Base-by-base conservation (phyloP, 345 rosid species). In the Cardiospermum halicacabum region DNA sequence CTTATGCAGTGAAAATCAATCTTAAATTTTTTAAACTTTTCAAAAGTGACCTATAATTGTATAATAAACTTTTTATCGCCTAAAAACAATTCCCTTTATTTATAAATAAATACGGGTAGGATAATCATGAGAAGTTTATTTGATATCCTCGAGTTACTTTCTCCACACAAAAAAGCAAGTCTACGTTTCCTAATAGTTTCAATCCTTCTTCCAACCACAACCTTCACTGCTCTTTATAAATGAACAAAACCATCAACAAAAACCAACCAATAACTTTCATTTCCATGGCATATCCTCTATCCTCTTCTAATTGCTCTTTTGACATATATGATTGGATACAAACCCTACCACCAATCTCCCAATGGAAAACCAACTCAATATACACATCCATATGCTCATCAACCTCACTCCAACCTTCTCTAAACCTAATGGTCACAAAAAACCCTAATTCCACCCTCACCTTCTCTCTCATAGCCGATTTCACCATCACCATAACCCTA, bases 311-410 rank as follows among this genome's bases (percentile, higher is more conserved):
- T 73, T 70, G 73, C 74, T 70, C 67, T 62, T 79, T 84, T 73
- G 88, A 85, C 64, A 51, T 79, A 19, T 78, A 76, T 58, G 34
- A 84, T 18, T 90, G 96, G 96, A 69, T 87, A 54, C 84, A 81
- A 70, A 76, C 28, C 19, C 94, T 87, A 48, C 96, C 89, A 43
- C 80, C 83, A 8, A 60, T 75, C 9, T 18, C 77, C 69, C 83
- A 77, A 65, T 90, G 94, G 96, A 75, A 72, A 65, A 34, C 70
- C 55, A 77, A 71, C 47, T 79, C 88, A 42, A 69, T 79, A 58
- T 81, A 88, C 22, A 64, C 73, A 36, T 80, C 84, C 70, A 70
- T 89, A 59, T 84, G 83, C 70, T 86, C 96, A 61, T 77, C 88
- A 56, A 64, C 59, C 56, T 60, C 78, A 45, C 64, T 73, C 37